Conservation (phyloP, 176 grass and related monocot genomes). For the Secale cereale region DNA sequence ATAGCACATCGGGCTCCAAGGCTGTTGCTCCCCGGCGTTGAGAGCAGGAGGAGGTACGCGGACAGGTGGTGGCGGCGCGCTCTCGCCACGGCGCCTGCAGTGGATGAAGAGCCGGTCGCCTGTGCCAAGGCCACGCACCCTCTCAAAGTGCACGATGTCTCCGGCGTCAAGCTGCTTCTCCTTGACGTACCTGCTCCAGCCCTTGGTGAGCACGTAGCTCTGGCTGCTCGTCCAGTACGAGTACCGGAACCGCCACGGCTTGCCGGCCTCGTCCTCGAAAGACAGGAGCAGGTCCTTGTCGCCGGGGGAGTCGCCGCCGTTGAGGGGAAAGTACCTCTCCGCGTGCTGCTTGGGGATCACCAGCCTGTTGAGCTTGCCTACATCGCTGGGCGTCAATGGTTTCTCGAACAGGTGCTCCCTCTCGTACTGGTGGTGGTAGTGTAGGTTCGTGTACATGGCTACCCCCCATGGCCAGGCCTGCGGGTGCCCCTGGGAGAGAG, state of each 20-base stretch:
- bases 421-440: constrained; percentile 61
- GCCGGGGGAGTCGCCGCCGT: constrained; percentile 17
- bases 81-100: constrained; percentile 51
- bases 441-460: constrained; percentile 64
- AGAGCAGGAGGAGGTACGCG: constrained; percentile 4
- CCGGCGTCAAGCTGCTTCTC: constrained; percentile 67
- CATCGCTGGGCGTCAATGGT: constrained; percentile 60
- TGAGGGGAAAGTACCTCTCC: constrained; percentile 66
- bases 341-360: constrained; percentile 85
- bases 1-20: constrained; percentile 59
- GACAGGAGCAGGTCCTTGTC: constrained; percentile 57
- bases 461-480: constrained; percentile 67
- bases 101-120: constrained; percentile 57
- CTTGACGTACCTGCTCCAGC: constrained; percentile 85
- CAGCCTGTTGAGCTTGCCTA: constrained; percentile 81
- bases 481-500: constrained; percentile 40
- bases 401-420: constrained; percentile 79
- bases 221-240: constrained; percentile 95
- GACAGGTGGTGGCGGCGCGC: constrained; percentile 9
- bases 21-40: constrained; percentile 39
- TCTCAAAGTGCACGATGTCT: constrained; percentile 59
- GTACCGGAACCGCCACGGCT: constrained; percentile 67
- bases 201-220: constrained; percentile 92
- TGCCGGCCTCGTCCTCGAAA: constrained; percentile 63
- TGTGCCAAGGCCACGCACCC: constrained; percentile 30